Evolutionary conservation across 768 basidiomycete genomes (phyloP), one percentile per base, ranked within the genome.

Genomic region (Boletus bicolor): DNA sequence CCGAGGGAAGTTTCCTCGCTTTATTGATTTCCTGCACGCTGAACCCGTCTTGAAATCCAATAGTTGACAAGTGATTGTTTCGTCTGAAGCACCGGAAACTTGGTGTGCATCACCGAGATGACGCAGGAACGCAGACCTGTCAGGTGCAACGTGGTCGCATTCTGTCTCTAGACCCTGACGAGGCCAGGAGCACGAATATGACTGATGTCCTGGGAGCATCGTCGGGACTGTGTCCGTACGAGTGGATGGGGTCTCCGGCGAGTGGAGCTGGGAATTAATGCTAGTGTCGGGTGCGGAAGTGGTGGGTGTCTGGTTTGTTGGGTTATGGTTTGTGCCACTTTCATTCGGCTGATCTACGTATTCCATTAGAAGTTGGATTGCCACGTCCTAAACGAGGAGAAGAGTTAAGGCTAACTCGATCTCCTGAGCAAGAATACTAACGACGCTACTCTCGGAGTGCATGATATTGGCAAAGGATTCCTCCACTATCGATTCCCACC

Each of bases 171-270:
- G 45, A 15, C 15, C 30, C 2, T 59, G 38, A 1, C n/a, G 26
- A 5, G n/a, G 9, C 67, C 67, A 66, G 26, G 51, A 46, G 28
- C 64, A 67, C 7, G 0, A 14, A 36, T 64, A 61, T 7, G 37
- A 44, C 6, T 41, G 37, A 28, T 39, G 17, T 15, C 37, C 39
- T 0, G 43, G 32, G 30, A 0, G 17, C 35, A 48, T 51, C 1
- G 30, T 26, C 2, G 36, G 51, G 8, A 7, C 4, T 3, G 12
- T 1, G 17, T 35, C 15, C 12, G 45, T 15, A 12, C 28, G 5
- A 11, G 37, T 5, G 4, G 45, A 21, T 9, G 26, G 5, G 5
- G 7, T 10, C 42, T 19, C 42, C 0, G 35, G 34, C 1, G 36
- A 21, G 0, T 44, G 50, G 42, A 4, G 17, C 3, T 53, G 48